phyloP scores from a whole-genome alignment of 2,329 filamentous ascomycete species.

The Penicillium sp. region DNA sequence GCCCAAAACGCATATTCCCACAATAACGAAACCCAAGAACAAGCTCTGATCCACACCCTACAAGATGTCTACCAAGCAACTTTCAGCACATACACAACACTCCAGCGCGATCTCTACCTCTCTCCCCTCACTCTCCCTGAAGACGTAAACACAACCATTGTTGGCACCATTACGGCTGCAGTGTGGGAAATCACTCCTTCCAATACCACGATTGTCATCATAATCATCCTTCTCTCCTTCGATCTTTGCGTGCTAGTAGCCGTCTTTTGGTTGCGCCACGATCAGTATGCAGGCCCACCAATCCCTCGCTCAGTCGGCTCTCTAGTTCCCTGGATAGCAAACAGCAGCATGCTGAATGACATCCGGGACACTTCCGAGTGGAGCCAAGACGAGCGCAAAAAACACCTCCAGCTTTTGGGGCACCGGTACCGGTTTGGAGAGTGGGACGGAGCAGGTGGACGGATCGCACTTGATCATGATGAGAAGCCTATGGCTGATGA shows the following conservation, averaged over 20 bases:
- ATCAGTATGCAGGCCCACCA: slow-evolving; percentile 14
- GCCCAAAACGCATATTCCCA: not conserved
- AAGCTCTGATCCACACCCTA: not conserved
- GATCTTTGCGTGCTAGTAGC: slow-evolving; percentile 17
- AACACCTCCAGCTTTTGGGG: slow-evolving; percentile 10
- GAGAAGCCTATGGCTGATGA: not conserved
- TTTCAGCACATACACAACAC: slow-evolving; percentile 16
- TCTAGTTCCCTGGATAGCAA: slow-evolving; percentile 16
- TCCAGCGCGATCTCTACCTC: slow-evolving; percentile 17
- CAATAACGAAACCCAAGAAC: not conserved
- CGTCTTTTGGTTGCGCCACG: slow-evolving; percentile 17
- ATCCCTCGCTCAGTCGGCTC: slow-evolving; percentile 21
- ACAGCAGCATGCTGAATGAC: slow-evolving; percentile 17
- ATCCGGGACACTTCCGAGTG: slow-evolving; percentile 9
- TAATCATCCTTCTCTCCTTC: slow-evolving; percentile 17
- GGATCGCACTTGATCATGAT: slow-evolving; percentile 10
- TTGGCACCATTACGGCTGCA: slow-evolving; percentile 8
- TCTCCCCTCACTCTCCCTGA: not conserved
- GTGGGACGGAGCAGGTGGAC: not conserved
- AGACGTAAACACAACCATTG: not conserved
- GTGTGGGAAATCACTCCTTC: slow-evolving; percentile 16
- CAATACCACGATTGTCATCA: slow-evolving; percentile 14
- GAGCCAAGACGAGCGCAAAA: slow-evolving; percentile 8
- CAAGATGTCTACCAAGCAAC: slow-evolving; percentile 13
- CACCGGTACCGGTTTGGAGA: slow-evolving; percentile 11